Conservation (phyloP, 345 rosid species). For the Psidium friedrichsthalianum region DNA sequence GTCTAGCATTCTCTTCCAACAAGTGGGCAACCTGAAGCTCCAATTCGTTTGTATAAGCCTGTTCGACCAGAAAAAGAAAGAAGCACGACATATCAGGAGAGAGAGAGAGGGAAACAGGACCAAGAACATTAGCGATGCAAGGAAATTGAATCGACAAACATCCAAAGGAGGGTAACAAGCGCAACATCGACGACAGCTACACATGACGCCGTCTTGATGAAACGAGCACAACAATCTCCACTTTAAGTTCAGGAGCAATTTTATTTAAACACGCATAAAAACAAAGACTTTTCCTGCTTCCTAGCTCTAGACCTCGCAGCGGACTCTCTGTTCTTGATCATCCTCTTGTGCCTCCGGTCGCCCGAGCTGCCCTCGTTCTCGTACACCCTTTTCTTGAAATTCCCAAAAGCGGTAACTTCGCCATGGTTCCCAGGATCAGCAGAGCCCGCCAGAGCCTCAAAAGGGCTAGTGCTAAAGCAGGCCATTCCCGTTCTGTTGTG, state of each 20-base stretch:
- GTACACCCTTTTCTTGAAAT: slow-evolving; percentile 23
- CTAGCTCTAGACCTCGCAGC: slow-evolving; percentile 87
- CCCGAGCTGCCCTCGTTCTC: slow-evolving; percentile 29
- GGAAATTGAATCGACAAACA: background rate
- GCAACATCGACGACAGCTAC: background rate
- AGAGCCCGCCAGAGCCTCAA: background rate
- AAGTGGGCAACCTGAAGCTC: slow-evolving; percentile 36
- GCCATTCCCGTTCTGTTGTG: background rate
- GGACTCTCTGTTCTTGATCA: slow-evolving; percentile 82
- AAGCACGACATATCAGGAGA: background rate
- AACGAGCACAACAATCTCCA: background rate
- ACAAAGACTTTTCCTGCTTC: slow-evolving; percentile 42
- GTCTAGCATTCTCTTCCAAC: slow-evolving; percentile 54
- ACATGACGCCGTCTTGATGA: background rate
- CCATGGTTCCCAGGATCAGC: background rate
- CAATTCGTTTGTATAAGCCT: slow-evolving; percentile 69
- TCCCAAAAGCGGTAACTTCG: background rate
- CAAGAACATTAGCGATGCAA: background rate
- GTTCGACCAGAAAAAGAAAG: slow-evolving; percentile 1
- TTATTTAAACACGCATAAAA: background rate
- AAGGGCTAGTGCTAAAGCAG: background rate
- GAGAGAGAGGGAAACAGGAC: background rate
- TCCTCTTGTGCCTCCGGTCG: slow-evolving; percentile 46
- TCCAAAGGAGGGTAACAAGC: background rate
- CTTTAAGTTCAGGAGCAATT: background rate